A percentile compares a stretch with the other conserved stretches of the same genome.
Conservation (phyloP, 345 rosid species). For the Eucalyptus tenuipes region DNA sequence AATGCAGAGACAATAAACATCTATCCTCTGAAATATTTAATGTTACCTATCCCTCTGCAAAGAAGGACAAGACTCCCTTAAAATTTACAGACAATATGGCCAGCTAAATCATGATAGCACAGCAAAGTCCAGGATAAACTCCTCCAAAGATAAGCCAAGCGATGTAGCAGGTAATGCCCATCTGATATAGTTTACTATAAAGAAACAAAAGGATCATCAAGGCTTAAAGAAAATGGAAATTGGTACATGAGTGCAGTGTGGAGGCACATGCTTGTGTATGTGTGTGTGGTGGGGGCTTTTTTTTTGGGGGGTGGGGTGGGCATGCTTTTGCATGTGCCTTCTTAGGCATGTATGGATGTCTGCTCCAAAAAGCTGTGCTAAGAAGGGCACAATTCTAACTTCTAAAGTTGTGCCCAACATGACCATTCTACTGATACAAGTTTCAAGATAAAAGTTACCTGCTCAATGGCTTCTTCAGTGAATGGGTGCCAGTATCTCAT, state of each 20-base stretch:
- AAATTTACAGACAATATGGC: neutral
- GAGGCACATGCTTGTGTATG: neutral
- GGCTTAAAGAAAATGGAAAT: neutral
- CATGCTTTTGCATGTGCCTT: neutral
- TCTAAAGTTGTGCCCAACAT: neutral
- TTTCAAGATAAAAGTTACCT: slow-evolving; percentile 30
- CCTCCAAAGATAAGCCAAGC: neutral
- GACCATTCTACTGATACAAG: neutral
- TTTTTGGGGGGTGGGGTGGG: too few species aligned
- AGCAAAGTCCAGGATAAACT: neutral
- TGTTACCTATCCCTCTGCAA: neutral
- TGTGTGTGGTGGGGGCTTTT: neutral
- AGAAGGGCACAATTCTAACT: neutral
- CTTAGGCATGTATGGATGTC: neutral
- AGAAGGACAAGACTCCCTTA: neutral
- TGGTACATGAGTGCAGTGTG: neutral
- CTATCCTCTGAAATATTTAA: neutral
- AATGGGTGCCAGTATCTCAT: slow-evolving; percentile 99
- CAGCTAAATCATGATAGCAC: neutral
- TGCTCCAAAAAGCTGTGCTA: neutral
- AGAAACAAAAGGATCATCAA: neutral
- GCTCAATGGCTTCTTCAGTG: slow-evolving; percentile 97
- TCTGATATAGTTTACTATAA: neutral
- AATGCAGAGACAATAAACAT: neutral
- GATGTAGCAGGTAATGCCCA: neutral